Conservation (phyloP, 177 flowering plant species). For the Vitis hybrid region DNA sequence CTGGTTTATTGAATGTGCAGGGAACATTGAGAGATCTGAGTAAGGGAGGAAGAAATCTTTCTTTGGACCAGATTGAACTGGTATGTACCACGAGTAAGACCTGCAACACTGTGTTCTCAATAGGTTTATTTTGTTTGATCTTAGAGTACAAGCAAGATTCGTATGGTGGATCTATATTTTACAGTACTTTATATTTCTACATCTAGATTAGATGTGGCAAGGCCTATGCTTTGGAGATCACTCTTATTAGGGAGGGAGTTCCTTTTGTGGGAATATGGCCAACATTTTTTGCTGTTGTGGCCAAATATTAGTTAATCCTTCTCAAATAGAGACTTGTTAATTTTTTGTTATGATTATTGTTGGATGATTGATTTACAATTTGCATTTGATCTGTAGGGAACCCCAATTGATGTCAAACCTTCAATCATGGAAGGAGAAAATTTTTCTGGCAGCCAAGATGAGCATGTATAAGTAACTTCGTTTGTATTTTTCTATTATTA, state of each 20-base stretch:
- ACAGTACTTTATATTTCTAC: too few relatives aligned
- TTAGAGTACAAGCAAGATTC: background rate
- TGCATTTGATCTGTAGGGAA: slow-evolving; percentile 33
- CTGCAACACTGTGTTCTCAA: background rate
- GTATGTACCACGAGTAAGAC: slow-evolving; percentile 21
- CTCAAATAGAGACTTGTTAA: background rate
- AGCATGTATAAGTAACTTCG: slow-evolving; percentile 26
- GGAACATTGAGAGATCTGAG: slow-evolving; percentile 61
- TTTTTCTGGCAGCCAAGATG: slow-evolving; percentile 39
- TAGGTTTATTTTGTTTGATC: background rate
- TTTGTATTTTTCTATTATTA: background rate
- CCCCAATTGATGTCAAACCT: slow-evolving; percentile 41
- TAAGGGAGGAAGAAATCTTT: slow-evolving; percentile 43
- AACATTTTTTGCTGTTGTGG: too few relatives aligned
- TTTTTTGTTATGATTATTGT: background rate
- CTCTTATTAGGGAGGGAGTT: too few relatives aligned
- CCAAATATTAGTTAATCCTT: background rate
- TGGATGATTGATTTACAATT: slow-evolving; percentile 1
- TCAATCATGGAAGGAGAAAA: slow-evolving; percentile 28
- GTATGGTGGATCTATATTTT: background rate
- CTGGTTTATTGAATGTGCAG: slow-evolving; percentile 30
- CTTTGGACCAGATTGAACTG: slow-evolving; percentile 30
- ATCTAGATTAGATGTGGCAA: too few relatives aligned
- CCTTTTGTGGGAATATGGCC: too few relatives aligned
- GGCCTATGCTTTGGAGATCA: too few relatives aligned